phyloP scores from a whole-genome alignment of 805 yeast species.

The Metschnikowia borealis region DNA sequence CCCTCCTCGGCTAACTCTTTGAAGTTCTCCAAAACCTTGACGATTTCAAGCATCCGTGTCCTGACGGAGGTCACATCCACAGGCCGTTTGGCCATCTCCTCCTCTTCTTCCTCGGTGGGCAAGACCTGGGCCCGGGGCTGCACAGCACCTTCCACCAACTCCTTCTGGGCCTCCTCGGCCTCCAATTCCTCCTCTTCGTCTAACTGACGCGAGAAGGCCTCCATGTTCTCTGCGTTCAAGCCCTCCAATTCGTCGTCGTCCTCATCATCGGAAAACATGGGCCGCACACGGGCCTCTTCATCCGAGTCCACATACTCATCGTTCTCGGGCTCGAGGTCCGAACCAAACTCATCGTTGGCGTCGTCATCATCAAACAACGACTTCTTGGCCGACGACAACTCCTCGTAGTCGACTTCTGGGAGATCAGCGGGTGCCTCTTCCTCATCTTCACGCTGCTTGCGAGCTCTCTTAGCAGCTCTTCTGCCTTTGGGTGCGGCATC shows the following conservation, averaged over 20 bases:
- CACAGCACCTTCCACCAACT: slow-evolving; percentile 45
- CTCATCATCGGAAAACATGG: slow-evolving; percentile 77
- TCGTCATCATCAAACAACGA: slow-evolving; percentile 75
- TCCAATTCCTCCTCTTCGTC: slow-evolving; percentile 54
- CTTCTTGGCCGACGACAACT: slow-evolving; percentile 64
- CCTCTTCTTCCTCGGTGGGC: slow-evolving; percentile 67
- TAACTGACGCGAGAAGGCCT: slow-evolving; percentile 62
- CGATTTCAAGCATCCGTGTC: slow-evolving; percentile 93
- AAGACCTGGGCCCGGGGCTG: slow-evolving; percentile 77
- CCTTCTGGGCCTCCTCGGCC: slow-evolving; percentile 48
- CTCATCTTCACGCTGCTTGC: slow-evolving; percentile 14
- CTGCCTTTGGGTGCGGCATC: slow-evolving; percentile 18
- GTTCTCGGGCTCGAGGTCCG: slow-evolving; percentile 36
- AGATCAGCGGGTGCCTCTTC: slow-evolving; percentile 30
- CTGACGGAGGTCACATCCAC: slow-evolving; percentile 78
- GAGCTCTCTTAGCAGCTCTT: slow-evolving; percentile 15
- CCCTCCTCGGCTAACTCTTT: slow-evolving; percentile 80
- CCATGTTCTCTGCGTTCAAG: slow-evolving; percentile 80
- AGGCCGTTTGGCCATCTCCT: slow-evolving; percentile 48
- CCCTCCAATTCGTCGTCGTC: slow-evolving; percentile 53
- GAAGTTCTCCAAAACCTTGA: slow-evolving; percentile 90
- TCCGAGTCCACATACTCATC: slow-evolving; percentile 49
- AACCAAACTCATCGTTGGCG: slow-evolving; percentile 36
- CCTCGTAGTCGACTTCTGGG: slow-evolving; percentile 67
- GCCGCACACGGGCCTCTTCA: slow-evolving; percentile 55